Evolutionary conservation across 2,329 filamentous ascomycete species (phyloP).

Genomic region (Fusarium hostae): DNA sequence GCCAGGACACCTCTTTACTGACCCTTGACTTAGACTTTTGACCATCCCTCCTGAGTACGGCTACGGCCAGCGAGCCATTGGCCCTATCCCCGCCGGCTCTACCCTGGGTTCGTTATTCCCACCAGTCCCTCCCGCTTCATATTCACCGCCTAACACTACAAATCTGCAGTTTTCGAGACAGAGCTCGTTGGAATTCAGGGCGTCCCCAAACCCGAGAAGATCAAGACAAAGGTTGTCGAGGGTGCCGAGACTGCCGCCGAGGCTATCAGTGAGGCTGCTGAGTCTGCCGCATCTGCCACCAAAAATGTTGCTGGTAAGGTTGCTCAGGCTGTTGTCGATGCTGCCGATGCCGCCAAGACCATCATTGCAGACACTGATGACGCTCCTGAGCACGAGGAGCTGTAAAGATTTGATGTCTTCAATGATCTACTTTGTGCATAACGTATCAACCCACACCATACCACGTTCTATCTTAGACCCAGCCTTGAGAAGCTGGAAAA

Average conservation of each 20-base stretch:
- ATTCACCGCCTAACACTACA: constrained; percentile 25
- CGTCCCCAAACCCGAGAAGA: constrained; percentile 61
- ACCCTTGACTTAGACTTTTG: constrained; percentile 66
- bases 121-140: constrained; percentile 16
- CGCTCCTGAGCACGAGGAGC: constrained; percentile 68
- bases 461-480: constrained; percentile 1
- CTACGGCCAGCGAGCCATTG: constrained; percentile 80
- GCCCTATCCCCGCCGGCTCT: constrained; percentile 84
- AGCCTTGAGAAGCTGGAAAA: constrained; percentile 11
- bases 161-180: constrained; percentile 81
- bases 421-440: constrained; percentile 23
- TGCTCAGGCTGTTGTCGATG: constrained; percentile 58
- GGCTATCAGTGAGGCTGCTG: constrained; percentile 51
- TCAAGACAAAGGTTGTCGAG: constrained; percentile 42
- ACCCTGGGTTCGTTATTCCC: constrained; percentile 71
- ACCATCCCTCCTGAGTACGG: constrained; percentile 89
- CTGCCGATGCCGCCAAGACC: constrained; percentile 64
- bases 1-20: constrained; percentile 12
- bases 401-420: constrained; percentile 52
- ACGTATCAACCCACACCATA: constrained; percentile 6
- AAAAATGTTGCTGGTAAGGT: constrained; percentile 59
- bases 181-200: constrained; percentile 87
- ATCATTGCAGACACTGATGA: constrained; percentile 66
- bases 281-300: constrained; percentile 49
- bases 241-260: constrained; percentile 43